A percentile compares a stretch with the other conserved stretches of the same genome.
phyloP scores from a whole-genome alignment of 164 flowering plant genomes.

The Annona squamosa region DNA sequence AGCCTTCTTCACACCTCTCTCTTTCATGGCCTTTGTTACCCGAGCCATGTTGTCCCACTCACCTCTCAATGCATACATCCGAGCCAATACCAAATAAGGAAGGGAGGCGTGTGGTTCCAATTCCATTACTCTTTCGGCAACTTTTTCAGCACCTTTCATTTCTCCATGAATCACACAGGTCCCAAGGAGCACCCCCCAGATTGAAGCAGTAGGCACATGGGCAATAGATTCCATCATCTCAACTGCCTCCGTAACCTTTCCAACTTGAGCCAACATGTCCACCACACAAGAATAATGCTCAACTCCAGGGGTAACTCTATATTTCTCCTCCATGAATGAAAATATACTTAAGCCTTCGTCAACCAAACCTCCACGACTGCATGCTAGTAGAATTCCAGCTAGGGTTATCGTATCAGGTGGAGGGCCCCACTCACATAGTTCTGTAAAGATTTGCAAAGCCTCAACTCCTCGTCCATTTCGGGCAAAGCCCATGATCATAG shows the following conservation, averaged over 20 bases:
- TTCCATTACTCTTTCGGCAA: constrained; percentile 40
- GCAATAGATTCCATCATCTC: constrained; percentile 35
- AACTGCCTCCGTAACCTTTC: constrained; percentile 38
- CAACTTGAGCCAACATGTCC: constrained; percentile 40
- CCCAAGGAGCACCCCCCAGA: constrained; percentile 39
- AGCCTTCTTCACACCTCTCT: constrained; percentile 22
- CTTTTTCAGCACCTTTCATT: constrained; percentile 33
- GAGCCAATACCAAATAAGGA: constrained; percentile 42
- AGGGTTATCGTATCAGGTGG: constrained; percentile 44
- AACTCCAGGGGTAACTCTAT: constrained; percentile 31
- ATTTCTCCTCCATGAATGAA: constrained; percentile 38
- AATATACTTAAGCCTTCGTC: constrained; percentile 38
- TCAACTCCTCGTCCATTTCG: constrained; percentile 35
- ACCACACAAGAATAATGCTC: constrained; percentile 52
- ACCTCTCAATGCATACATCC: constrained; percentile 36
- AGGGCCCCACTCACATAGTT: constrained; percentile 24
- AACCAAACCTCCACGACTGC: constrained; percentile 36
- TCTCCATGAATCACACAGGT: constrained; percentile 33
- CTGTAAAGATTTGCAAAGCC: constrained; percentile 31
- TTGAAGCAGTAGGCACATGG: constrained; percentile 22
- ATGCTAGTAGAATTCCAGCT: constrained; percentile 45
- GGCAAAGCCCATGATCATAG: constrained; percentile 46
- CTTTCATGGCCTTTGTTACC: constrained; percentile 35
- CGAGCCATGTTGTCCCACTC: constrained; percentile 59
- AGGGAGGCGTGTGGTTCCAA: constrained; percentile 33